These are phyloP conservation scores for Cyclostephanos tholiformis DNA, from an alignment of 108 stramenopile genomes.

Conservation along the genomic window DNA sequence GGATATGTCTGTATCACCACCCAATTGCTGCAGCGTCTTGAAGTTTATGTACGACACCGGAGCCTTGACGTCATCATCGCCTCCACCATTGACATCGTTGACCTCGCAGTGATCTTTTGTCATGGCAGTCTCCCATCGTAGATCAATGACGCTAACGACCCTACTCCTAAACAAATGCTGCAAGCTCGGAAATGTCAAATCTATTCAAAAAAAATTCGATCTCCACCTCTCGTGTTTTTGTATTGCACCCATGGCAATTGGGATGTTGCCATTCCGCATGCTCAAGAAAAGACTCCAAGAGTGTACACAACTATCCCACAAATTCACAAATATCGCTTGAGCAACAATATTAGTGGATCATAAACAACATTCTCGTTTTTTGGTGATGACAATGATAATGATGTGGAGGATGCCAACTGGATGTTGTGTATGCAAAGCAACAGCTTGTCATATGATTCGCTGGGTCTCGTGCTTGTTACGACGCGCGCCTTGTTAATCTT, in stretches of 20 bases:
- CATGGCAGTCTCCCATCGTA: not conserved
- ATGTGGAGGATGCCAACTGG: no score
- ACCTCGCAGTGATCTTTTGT: no score
- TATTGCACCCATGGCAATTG: slow-evolving; percentile 77
- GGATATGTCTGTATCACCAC: no score
- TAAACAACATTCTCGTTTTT: no score
- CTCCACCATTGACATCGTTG: no score
- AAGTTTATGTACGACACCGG: slow-evolving; percentile 83
- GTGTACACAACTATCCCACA: slow-evolving; percentile 78
- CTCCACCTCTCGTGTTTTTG: slow-evolving; percentile 83
- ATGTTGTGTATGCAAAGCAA: slow-evolving; percentile 56
- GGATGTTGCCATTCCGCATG: slow-evolving; percentile 74
- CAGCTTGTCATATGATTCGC: no score
- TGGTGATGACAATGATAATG: no score
- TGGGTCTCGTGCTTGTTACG: no score
- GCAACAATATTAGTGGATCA: no score
- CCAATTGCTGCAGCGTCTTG: slow-evolving; percentile 59
- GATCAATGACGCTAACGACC: slow-evolving; percentile 71
- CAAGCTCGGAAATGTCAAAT: slow-evolving; percentile 63
- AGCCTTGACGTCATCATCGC: slow-evolving; percentile 32
- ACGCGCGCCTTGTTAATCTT: no score
- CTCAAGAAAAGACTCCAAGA: slow-evolving; percentile 80
- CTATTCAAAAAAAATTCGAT: slow-evolving; percentile 67
- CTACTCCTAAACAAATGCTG: slow-evolving; percentile 64
- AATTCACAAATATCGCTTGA: no score